A percentile compares a stretch with the other conserved stretches of the same genome.
Conservation (phyloP, 2,329 filamentous ascomycete genomes). For the Fusarium globosum region DNA sequence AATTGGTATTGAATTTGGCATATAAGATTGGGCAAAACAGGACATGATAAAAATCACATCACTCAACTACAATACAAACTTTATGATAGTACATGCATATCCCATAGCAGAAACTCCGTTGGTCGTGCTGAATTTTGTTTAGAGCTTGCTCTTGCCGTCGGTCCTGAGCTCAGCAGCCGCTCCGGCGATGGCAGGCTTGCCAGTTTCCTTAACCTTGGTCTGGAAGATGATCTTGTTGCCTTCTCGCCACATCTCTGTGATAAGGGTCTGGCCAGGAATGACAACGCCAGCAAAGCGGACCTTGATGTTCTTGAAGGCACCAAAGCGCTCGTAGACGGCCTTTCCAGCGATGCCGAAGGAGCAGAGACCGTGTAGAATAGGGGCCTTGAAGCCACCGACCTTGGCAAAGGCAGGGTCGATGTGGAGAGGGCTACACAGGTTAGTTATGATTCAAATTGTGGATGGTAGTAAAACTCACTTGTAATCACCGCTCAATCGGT, state of each 20-base stretch:
- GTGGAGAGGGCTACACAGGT: constrained; percentile 76
- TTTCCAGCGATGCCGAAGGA: constrained; percentile 93
- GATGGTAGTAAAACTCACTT: constrained; percentile 64
- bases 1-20: constrained; percentile 17
- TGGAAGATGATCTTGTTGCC: constrained; percentile 84
- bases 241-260: constrained; percentile 96
- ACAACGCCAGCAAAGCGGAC: constrained; percentile 90
- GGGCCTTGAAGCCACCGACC: constrained; percentile 92
- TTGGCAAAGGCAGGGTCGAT: constrained; percentile 95
- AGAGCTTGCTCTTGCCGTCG: constrained; percentile 48
- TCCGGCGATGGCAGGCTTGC: constrained; percentile 85
- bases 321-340: constrained; percentile 87
- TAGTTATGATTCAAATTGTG: background rate
- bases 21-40: constrained; percentile 35
- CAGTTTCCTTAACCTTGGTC: constrained; percentile 90
- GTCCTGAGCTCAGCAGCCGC: constrained; percentile 79
- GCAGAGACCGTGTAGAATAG: constrained; percentile 97
- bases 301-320: constrained; percentile 89
- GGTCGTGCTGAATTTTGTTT: constrained; percentile 22
- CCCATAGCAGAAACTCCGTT: constrained; percentile 27
- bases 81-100: constrained; percentile 40
- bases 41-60: constrained; percentile 26
- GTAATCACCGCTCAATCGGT: constrained; percentile 92
- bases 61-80: constrained; percentile 44
- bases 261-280: constrained; percentile 86